phyloP scores from a whole-genome alignment of 441 rosid genomes.

The Lepidium campestre region DNA sequence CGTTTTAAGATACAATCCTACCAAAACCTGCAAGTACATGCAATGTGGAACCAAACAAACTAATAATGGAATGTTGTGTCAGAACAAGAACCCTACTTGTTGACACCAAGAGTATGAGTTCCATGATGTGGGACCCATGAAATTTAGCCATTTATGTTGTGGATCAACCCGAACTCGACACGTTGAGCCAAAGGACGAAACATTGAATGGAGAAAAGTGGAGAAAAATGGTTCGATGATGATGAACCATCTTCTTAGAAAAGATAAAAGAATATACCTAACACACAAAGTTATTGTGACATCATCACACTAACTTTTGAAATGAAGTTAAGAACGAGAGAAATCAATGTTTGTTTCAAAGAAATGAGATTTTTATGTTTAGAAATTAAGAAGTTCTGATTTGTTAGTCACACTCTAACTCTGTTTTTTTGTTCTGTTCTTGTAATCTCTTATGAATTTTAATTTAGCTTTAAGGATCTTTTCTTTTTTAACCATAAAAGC shows the following conservation, averaged over 20 bases:
- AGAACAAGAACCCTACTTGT: constrained; percentile 16
- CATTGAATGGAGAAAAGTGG: constrained; percentile 28
- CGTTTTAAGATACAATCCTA: background rate
- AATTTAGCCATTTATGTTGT: constrained; percentile 19
- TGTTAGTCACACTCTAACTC: background rate
- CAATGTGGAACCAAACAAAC: constrained; percentile 18
- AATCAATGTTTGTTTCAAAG: background rate
- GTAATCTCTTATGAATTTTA: background rate
- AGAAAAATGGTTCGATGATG: constrained; percentile 24
- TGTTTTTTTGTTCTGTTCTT: background rate
- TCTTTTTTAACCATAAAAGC: background rate
- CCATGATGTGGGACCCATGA: constrained; percentile 16
- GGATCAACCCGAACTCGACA: constrained; percentile 30
- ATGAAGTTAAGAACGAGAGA: constrained; percentile 14
- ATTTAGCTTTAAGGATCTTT: background rate
- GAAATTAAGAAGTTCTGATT: background rate
- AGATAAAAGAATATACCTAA: background rate
- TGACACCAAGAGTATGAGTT: constrained; percentile 23
- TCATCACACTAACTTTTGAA: constrained; percentile 17
- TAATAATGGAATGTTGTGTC: constrained; percentile 27
- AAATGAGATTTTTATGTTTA: background rate
- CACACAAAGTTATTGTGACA: constrained; percentile 21
- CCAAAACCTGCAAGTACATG: background rate
- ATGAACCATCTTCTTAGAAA: constrained; percentile 23
- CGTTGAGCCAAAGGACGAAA: constrained; percentile 24